Evolutionary conservation across 1,284 basidiomycete species (phyloP).

Genomic region (Sanguinoderma infundibulare): DNA sequence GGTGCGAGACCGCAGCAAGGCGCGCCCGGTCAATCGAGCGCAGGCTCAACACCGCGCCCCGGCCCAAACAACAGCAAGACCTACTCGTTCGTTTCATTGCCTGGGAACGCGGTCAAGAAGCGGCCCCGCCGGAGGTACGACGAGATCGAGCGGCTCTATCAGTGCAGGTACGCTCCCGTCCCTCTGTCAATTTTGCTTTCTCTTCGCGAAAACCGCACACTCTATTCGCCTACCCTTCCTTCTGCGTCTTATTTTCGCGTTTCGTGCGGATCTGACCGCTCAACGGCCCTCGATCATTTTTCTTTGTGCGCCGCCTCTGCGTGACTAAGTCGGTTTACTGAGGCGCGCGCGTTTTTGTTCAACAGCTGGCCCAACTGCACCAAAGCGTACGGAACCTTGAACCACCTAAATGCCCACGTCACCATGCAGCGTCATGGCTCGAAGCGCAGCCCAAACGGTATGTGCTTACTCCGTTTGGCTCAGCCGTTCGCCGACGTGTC

Average conservation of each 20-base stretch:
- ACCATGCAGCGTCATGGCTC: slow-evolving; percentile 90
- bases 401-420: slow-evolving; percentile 92
- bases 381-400: slow-evolving; percentile 88
- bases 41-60: slow-evolving; percentile 16
- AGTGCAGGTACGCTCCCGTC: slow-evolving; percentile 51
- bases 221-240: background rate
- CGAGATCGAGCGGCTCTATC: slow-evolving; percentile 92
- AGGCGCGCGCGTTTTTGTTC: slow-evolving; percentile 4
- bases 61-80: slow-evolving; percentile 55
- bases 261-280: background rate
- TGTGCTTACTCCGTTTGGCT: slow-evolving; percentile 35
- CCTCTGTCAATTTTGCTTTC: slow-evolving; percentile 2
- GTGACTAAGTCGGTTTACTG: slow-evolving; percentile 11
- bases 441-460: slow-evolving; percentile 84
- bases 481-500: slow-evolving; percentile 2
- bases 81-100: slow-evolving; percentile 81
- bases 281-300: background rate
- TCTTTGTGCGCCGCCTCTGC: background rate
- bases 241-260: background rate
- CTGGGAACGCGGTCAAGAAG: slow-evolving; percentile 81
- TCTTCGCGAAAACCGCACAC: background rate
- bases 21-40: slow-evolving; percentile 8
- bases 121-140: slow-evolving; percentile 84
- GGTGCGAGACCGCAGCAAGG: slow-evolving; percentile 8
- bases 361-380: slow-evolving; percentile 76